Conservation (phyloP, 441 rosid species). For the Hypseocharis bilobata region DNA sequence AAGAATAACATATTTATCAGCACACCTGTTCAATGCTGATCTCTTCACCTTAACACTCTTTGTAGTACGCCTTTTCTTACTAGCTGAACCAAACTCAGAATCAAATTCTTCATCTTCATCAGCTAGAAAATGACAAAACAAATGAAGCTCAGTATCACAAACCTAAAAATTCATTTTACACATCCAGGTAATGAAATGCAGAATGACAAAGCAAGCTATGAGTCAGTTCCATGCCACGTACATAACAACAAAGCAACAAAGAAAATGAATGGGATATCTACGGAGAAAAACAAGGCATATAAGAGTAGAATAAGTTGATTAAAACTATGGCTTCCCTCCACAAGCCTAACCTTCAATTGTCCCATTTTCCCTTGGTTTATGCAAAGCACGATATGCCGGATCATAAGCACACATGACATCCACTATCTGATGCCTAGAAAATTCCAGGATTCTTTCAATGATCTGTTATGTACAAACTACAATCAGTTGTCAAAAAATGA, state of each 20-base stretch:
- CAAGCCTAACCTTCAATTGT: constrained; percentile 60
- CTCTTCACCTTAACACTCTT: constrained; percentile 75
- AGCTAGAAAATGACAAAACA: constrained; percentile 36
- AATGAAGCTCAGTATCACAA: constrained; percentile 13
- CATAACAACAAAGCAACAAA: not conserved
- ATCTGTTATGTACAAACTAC: constrained; percentile 39
- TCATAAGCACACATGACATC: constrained; percentile 87
- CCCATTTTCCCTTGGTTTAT: constrained; percentile 67
- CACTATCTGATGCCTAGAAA: constrained; percentile 77
- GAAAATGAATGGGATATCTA: not conserved
- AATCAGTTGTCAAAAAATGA: constrained; percentile 13
- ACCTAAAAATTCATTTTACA: not conserved
- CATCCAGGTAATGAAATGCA: constrained; percentile 4
- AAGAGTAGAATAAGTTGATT: constrained; percentile 13
- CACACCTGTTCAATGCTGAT: constrained; percentile 64
- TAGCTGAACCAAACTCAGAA: constrained; percentile 58
- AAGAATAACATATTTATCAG: constrained; percentile 26
- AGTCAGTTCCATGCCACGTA: not conserved
- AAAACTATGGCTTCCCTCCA: constrained; percentile 15
- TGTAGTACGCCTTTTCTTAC: constrained; percentile 61
- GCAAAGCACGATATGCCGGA: constrained; percentile 75
- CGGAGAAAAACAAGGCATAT: constrained; percentile 12
- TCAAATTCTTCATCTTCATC: constrained; percentile 80
- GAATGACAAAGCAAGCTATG: not conserved
- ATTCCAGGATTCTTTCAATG: constrained; percentile 93